Conservation (phyloP, 805 yeast species). For the Starmerella floris region DNA sequence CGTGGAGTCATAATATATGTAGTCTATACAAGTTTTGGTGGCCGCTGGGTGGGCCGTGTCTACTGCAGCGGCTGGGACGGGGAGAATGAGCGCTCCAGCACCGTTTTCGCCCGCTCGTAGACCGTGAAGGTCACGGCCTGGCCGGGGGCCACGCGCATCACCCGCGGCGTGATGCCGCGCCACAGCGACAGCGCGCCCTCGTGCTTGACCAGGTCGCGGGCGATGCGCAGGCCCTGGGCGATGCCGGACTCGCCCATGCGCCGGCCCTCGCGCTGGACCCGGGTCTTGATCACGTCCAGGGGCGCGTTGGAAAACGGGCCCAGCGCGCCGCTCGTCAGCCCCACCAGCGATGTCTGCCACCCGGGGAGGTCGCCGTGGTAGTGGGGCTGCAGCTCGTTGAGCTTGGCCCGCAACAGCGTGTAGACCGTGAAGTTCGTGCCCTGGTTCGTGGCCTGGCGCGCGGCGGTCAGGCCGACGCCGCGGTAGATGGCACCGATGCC, state of each 20-base stretch:
- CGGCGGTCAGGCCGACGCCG: constrained; percentile 91
- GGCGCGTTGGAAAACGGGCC: constrained; percentile 98
- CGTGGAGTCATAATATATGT: too few species aligned
- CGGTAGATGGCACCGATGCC: constrained; percentile 80
- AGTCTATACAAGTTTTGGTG: too few species aligned
- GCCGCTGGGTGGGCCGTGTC: too few species aligned
- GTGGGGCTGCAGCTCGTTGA: constrained; percentile 39
- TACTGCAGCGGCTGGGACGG: not conserved
- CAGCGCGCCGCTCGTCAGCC: constrained; percentile 86
- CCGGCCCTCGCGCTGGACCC: constrained; percentile 83
- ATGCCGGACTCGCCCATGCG: constrained; percentile 50
- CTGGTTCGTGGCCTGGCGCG: constrained; percentile 95
- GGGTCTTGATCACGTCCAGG: constrained; percentile 88
- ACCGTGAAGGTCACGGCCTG: constrained; percentile 98
- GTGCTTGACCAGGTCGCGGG: constrained; percentile 65
- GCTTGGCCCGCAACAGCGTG: constrained; percentile 61
- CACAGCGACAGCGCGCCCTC: constrained; percentile 83
- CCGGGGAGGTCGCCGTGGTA: constrained; percentile 61
- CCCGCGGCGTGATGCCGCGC: constrained; percentile 96
- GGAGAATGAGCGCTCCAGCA: constrained; percentile 32
- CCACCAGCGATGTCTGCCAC: constrained; percentile 88
- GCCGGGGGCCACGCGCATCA: constrained; percentile 98
- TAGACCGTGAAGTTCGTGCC: constrained; percentile 94
- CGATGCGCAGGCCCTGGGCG: constrained; percentile 67
- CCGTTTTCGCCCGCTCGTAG: constrained; percentile 71